A percentile compares a stretch with the other conserved stretches of the same genome.
These are phyloP conservation scores for Rhodotorula sp. DNA, from an alignment of 1,284 basidiomycete species.

Conservation along the genomic window DNA sequence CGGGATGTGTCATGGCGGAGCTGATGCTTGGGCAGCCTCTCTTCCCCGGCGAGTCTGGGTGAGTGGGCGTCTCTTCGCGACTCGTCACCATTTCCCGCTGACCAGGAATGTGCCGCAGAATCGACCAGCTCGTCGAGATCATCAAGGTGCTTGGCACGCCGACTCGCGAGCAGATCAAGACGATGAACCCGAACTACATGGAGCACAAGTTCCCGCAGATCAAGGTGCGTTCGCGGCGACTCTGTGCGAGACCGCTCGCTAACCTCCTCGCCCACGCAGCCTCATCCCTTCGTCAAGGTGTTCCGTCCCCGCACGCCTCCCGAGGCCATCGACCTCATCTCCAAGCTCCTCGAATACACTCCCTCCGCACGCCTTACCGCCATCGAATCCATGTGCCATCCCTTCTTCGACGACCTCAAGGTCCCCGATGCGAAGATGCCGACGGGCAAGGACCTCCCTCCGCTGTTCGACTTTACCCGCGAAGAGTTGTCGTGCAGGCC, in stretches of 20 bases:
- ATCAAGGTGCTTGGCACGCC: conserved; percentile 99
- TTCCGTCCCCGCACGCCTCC: conserved; percentile 96
- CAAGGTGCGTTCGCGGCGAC: conserved; percentile 67
- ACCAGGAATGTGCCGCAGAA: conserved; percentile 87
- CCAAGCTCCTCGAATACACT: conserved; percentile 94
- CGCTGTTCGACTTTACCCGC: conserved; percentile 91
- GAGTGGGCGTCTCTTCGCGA: neutral
- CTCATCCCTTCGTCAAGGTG: conserved; percentile 62
- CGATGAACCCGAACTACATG: conserved; percentile 99
- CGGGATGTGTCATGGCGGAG: conserved; percentile 99
- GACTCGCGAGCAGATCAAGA: conserved; percentile 99
- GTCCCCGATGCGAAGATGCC: conserved; percentile 88
- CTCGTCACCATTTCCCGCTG: conserved; percentile 64
- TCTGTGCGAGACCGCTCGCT: neutral
- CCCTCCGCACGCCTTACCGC: conserved; percentile 87
- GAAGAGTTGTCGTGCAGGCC: conserved; percentile 96
- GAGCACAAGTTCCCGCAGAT: conserved; percentile 99
- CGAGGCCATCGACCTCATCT: conserved; percentile 94
- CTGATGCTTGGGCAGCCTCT: conserved; percentile 98
- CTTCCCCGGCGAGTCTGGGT: conserved; percentile 96
- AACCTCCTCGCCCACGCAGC: conserved; percentile 13
- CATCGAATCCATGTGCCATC: conserved; percentile 81
- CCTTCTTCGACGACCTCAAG: conserved; percentile 96
- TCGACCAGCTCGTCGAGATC: conserved; percentile 99
- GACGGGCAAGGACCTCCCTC: conserved; percentile 92